These are phyloP conservation scores for Sordariomycetes sp. DNA, from an alignment of 2,329 filamentous ascomycete species.

Conservation along the genomic window DNA sequence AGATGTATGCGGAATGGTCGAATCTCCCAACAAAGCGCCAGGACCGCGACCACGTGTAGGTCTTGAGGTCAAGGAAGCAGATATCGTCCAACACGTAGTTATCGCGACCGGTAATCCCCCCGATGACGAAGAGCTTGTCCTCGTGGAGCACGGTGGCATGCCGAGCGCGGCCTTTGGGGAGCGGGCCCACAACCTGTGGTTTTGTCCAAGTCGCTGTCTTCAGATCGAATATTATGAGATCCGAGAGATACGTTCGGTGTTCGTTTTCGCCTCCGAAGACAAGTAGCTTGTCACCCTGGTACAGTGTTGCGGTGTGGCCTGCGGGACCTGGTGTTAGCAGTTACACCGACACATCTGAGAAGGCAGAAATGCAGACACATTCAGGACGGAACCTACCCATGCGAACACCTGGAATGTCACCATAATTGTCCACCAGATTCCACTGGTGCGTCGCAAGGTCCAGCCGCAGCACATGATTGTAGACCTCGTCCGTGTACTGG, in stretches of 20 bases:
- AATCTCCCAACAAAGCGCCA: conserved; percentile 95
- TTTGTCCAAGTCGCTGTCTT: conserved; percentile 93
- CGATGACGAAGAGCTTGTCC: conserved; percentile 91
- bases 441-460: conserved; percentile 84
- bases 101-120: conserved; percentile 88
- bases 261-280: conserved; percentile 98
- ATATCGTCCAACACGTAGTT: conserved; percentile 92
- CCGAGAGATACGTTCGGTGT: conserved; percentile 87
- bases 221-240: conserved; percentile 92
- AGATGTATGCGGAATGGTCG: conserved; percentile 91
- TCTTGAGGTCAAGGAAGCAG: conserved; percentile 92
- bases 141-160: conserved; percentile 93
- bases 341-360: background rate
- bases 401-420: conserved; percentile 89
- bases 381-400: conserved; percentile 57
- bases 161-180: conserved; percentile 81
- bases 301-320: conserved; percentile 92
- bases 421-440: conserved; percentile 96
- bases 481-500: conserved; percentile 97
- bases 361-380: background rate
- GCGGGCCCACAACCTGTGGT: conserved; percentile 71
- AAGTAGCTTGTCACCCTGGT: conserved; percentile 88
- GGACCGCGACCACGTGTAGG: conserved; percentile 91
- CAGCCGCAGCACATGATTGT: conserved; percentile 89
- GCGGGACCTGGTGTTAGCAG: conserved; percentile 1